These are phyloP conservation scores for Trypanosoma melophagium DNA, from an alignment of 208 protist species.

Conservation along the genomic window DNA sequence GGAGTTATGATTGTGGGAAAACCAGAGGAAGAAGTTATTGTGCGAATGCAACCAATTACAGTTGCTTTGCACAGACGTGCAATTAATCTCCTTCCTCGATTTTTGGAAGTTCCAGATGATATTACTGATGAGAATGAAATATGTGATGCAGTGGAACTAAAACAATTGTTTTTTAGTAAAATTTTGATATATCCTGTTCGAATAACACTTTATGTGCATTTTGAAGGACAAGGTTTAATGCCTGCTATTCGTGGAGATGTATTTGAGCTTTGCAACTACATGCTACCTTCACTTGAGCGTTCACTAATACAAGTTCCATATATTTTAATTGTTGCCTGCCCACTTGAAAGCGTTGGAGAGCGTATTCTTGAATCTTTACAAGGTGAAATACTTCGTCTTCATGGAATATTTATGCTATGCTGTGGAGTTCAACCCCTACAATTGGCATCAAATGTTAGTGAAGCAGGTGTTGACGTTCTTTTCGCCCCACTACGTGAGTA, in stretches of 20 bases:
- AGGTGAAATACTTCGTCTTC: constrained; percentile 19
- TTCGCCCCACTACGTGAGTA: constrained; percentile 51
- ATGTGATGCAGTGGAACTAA: not conserved
- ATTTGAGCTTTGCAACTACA: constrained; percentile 30
- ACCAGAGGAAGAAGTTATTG: constrained; percentile 35
- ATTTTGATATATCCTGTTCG: constrained; percentile 50
- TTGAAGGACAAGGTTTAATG: constrained; percentile 30
- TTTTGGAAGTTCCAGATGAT: constrained; percentile 27
- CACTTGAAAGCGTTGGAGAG: constrained; percentile 9
- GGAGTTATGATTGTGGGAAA: constrained; percentile 24
- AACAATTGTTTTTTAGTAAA: constrained; percentile 53
- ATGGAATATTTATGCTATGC: constrained; percentile 30
- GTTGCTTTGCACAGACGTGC: constrained; percentile 32
- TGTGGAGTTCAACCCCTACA: constrained; percentile 59
- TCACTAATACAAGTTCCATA: constrained; percentile 17
- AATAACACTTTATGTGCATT: constrained; percentile 55
- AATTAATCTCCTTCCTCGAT: constrained; percentile 23
- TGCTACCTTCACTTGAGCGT: constrained; percentile 29
- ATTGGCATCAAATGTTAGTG: constrained; percentile 43
- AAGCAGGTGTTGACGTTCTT: constrained; percentile 42
- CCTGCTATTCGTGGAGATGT: constrained; percentile 9
- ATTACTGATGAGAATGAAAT: constrained; percentile 9
- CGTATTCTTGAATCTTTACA: constrained; percentile 12
- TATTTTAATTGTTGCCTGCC: constrained; percentile 23
- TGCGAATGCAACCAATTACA: constrained; percentile 59